Evolutionary conservation across 2,329 filamentous ascomycete species (phyloP).

Genomic region (Apiospora aurea): DNA sequence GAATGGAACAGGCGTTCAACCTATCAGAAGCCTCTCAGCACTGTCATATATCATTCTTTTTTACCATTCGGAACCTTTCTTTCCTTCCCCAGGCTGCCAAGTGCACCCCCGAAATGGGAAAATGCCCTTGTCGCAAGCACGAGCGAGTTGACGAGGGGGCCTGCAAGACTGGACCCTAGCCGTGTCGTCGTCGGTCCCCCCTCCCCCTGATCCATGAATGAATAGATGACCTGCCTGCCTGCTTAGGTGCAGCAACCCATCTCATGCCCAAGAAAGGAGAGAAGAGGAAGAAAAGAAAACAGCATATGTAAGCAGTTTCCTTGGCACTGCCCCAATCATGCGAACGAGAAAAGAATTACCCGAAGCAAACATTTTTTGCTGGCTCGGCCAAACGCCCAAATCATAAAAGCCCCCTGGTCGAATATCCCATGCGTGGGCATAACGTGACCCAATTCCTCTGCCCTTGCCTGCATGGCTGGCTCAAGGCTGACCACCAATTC

Average conservation of each 20-base stretch:
- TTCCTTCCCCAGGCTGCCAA: not conserved
- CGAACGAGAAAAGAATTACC: not conserved
- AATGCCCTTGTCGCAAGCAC: not conserved
- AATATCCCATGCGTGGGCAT: not conserved
- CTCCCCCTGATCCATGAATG: not conserved
- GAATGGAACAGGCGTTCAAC: not conserved
- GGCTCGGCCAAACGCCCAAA: not conserved
- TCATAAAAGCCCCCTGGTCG: not conserved
- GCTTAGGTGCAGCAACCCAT: constrained; percentile 12
- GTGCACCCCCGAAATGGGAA: not conserved
- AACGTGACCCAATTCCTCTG: constrained; percentile 10
- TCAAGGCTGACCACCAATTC: constrained; percentile 1
- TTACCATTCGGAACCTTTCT: not conserved
- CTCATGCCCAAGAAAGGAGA: not conserved
- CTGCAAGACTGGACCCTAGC: not conserved
- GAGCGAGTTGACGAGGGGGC: not conserved
- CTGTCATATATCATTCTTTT: constrained; percentile 8
- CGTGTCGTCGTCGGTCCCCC: not conserved
- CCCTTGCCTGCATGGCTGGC: constrained; percentile 1
- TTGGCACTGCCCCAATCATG: not conserved
- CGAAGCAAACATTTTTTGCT: not conserved
- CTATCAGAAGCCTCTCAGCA: not conserved
- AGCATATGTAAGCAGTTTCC: not conserved
- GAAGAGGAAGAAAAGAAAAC: not conserved
- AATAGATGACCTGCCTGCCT: not conserved